Evolutionary conservation across 2,329 filamentous ascomycete genomes (phyloP).

Genomic region (Fusarium globosum): DNA sequence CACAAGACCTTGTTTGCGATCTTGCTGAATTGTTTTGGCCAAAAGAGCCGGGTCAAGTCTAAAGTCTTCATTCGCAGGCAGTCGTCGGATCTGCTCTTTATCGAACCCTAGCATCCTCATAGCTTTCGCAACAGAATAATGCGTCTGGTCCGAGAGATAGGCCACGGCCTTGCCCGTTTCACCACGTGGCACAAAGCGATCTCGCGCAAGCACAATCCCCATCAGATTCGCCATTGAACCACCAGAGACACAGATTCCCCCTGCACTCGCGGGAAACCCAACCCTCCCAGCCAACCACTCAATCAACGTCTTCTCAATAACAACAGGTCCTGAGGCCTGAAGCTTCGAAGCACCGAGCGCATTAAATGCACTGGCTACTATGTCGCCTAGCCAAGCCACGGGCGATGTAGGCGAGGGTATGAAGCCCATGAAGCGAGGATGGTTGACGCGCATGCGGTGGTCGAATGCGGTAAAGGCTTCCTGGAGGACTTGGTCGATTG

Average conservation of each 20-base stretch:
- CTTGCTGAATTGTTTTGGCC: not conserved
- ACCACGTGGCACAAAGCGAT: conserved; percentile 24
- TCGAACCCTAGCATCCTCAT: conserved; percentile 10
- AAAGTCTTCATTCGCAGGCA: not conserved
- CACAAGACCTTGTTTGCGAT: conserved; percentile 1
- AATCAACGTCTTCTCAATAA: conserved; percentile 41
- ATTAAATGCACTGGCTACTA: conserved; percentile 36
- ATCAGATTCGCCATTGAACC: conserved; percentile 45
- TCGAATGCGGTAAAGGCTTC: conserved; percentile 22
- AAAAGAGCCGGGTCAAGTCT: not conserved
- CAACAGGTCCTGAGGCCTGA: conserved; percentile 37
- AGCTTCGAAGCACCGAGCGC: conserved; percentile 34
- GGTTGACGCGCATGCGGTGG: conserved; percentile 28
- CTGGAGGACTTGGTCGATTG: conserved; percentile 20
- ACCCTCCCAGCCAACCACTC: conserved; percentile 34
- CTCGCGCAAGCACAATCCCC: conserved; percentile 37
- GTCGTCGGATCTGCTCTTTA: not conserved
- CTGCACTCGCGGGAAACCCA: conserved; percentile 31
- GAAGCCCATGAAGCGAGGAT: conserved; percentile 36
- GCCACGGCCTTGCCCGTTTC: not conserved
- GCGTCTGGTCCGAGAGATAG: conserved; percentile 19
- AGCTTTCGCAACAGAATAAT: conserved; percentile 23
- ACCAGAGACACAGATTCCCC: conserved; percentile 41
- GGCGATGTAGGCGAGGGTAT: conserved; percentile 40
- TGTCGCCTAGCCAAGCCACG: conserved; percentile 41